phyloP scores from a whole-genome alignment of 2,329 filamentous ascomycete genomes.

The Neonectria punicea region DNA sequence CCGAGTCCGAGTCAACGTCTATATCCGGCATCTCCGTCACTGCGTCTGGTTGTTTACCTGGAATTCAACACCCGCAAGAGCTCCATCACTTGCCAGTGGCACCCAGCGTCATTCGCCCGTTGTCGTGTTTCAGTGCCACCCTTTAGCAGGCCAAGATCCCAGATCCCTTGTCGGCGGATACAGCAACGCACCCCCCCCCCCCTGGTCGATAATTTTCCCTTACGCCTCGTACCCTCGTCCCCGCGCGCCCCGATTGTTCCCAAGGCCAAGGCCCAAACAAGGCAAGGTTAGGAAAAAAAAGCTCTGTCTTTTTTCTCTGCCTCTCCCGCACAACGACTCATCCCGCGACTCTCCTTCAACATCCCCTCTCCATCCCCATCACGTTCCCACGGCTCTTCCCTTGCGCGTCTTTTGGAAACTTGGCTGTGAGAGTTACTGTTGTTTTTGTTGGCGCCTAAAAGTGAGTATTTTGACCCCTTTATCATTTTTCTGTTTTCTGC shows the following conservation, averaged over 20 bases:
- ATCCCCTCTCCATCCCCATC: slow-evolving; percentile 51
- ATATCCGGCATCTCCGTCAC: slow-evolving; percentile 40
- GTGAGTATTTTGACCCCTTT: slow-evolving; percentile 53
- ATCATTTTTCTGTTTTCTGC: slow-evolving; percentile 28
- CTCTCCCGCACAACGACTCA: slow-evolving; percentile 47
- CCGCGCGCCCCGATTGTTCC: slow-evolving; percentile 46
- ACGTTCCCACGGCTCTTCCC: slow-evolving; percentile 58
- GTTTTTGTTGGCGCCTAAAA: slow-evolving; percentile 65
- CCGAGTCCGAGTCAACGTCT: slow-evolving; percentile 27
- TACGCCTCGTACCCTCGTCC: slow-evolving; percentile 44
- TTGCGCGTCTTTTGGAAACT: slow-evolving; percentile 58
- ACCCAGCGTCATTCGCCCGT: slow-evolving; percentile 43
- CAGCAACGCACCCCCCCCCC: slow-evolving; percentile 41
- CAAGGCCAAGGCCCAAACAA: slow-evolving; percentile 46
- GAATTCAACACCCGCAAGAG: slow-evolving; percentile 42
- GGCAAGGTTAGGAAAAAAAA: slow-evolving; percentile 49
- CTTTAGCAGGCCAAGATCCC: slow-evolving; percentile 43
- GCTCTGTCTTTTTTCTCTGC: slow-evolving; percentile 48
- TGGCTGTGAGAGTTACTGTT: slow-evolving; percentile 56
- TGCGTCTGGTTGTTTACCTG: slow-evolving; percentile 35
- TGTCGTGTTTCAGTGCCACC: slow-evolving; percentile 46
- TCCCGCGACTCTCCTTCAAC: slow-evolving; percentile 48
- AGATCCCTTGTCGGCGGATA: slow-evolving; percentile 47
- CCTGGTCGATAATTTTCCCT: slow-evolving; percentile 47
- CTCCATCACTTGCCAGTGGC: slow-evolving; percentile 41